Conservation (phyloP, 305 asterid genomes). For the Plantago lanceolata region DNA sequence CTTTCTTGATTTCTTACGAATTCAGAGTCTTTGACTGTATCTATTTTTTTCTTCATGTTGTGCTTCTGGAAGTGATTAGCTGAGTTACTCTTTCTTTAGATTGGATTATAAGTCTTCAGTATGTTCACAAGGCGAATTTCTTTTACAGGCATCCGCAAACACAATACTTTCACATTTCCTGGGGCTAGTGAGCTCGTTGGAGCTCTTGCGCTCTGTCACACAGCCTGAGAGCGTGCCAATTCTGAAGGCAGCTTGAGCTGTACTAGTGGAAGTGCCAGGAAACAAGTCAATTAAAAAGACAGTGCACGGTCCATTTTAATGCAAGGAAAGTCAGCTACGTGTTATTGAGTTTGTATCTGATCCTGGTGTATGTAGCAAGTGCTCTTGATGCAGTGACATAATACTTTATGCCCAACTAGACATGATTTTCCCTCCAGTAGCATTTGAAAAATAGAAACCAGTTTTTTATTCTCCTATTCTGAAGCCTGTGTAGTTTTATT, state of each 20-base stretch:
- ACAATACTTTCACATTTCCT: slow-evolving; percentile 81
- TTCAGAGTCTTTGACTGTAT: neutral
- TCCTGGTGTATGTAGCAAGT: slow-evolving; percentile 3
- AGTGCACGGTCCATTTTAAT: neutral
- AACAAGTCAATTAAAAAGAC: neutral
- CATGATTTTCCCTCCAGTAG: neutral
- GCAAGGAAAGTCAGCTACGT: neutral
- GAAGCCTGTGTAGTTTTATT: no score
- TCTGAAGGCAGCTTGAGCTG: slow-evolving; percentile 56
- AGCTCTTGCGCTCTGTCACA: slow-evolving; percentile 85
- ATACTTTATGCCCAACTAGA: slow-evolving; percentile 1
- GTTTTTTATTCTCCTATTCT: neutral
- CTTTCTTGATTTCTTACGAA: no score
- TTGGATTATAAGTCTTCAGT: neutral
- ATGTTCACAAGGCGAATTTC: slow-evolving; percentile 3
- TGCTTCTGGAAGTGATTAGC: neutral
- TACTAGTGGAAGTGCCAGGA: slow-evolving; percentile 2
- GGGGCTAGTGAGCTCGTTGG: slow-evolving; percentile 73
- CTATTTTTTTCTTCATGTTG: neutral
- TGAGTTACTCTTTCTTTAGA: neutral
- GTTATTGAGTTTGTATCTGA: neutral
- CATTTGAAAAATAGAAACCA: slow-evolving; percentile 4
- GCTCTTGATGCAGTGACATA: slow-evolving; percentile 11
- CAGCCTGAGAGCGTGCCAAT: slow-evolving; percentile 58
- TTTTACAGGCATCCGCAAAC: slow-evolving; percentile 80